Conservation (phyloP, 345 rosid species). For the Reutealis trisperma region DNA sequence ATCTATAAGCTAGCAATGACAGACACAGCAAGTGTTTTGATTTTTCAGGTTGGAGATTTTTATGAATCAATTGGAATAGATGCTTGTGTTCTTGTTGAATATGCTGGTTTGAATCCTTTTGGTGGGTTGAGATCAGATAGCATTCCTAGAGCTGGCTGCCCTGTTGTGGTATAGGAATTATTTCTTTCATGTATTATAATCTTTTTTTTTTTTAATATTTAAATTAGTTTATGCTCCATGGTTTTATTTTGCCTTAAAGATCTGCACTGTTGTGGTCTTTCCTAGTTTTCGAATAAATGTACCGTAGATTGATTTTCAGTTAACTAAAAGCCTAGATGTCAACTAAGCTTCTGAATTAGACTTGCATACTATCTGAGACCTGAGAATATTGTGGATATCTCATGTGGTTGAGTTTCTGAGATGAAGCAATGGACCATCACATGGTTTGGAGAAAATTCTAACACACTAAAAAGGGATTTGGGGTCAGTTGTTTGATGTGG, state of each 20-base stretch:
- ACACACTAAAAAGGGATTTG: background rate
- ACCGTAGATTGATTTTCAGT: background rate
- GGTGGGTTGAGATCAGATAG: conserved; percentile 90
- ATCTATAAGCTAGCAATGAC: background rate
- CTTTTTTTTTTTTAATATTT: background rate
- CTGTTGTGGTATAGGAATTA: conserved; percentile 66
- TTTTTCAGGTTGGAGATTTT: conserved; percentile 84
- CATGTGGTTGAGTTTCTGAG: background rate
- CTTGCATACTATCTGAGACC: background rate
- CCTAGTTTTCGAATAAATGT: background rate
- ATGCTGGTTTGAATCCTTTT: conserved; percentile 96
- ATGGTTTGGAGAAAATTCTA: background rate
- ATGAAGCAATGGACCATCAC: background rate
- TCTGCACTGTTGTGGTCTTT: background rate
- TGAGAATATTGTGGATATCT: background rate
- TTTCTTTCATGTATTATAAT: background rate
- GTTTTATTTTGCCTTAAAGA: conserved; percentile 4
- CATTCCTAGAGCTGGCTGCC: conserved; percentile 96
- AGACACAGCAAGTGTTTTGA: background rate
- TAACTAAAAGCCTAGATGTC: background rate
- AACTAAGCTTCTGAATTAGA: background rate
- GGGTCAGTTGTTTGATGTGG: background rate
- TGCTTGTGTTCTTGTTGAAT: conserved; percentile 94
- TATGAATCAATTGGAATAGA: conserved; percentile 96
- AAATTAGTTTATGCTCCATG: background rate